These are phyloP conservation scores for Viridothelium virens DNA, from an alignment of 495 filamentous ascomycete genomes.

Conservation along the genomic window DNA sequence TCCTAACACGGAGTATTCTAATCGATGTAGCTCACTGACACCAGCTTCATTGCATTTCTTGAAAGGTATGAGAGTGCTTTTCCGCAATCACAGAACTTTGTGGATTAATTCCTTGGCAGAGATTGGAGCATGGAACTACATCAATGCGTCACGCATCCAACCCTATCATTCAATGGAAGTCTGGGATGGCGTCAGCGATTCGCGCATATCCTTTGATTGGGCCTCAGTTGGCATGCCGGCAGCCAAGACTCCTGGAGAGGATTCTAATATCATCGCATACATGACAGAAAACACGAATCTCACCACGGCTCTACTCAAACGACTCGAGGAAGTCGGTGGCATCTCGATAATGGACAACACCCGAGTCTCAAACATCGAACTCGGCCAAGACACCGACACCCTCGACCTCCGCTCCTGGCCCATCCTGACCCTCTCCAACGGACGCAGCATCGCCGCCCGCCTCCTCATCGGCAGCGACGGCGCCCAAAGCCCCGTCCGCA, in stretches of 20 bases:
- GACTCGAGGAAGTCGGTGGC: slow-evolving; percentile 59
- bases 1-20: slow-evolving; percentile 67
- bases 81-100: slow-evolving; percentile 36
- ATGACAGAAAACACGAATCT: slow-evolving; percentile 96
- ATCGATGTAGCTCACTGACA: slow-evolving; percentile 90
- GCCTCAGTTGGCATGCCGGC: slow-evolving; percentile 31
- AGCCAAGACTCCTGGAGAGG: slow-evolving; percentile 8
- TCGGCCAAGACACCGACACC: slow-evolving; percentile 50
- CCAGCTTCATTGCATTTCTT: slow-evolving; percentile 58
- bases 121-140: slow-evolving; percentile 81
- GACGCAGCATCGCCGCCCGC: slow-evolving; percentile 61
- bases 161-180: slow-evolving; percentile 89
- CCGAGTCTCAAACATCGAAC: slow-evolving; percentile 65
- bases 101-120: slow-evolving; percentile 24
- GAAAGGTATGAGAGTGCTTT: slow-evolving; percentile 22
- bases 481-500: slow-evolving; percentile 84
- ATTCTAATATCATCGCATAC: slow-evolving; percentile 62
- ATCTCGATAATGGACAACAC: slow-evolving; percentile 65
- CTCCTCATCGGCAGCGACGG: slow-evolving; percentile 91
- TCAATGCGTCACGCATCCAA: slow-evolving; percentile 64
- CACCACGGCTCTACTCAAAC: slow-evolving; percentile 61
- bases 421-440: slow-evolving; percentile 57
- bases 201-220: slow-evolving; percentile 83
- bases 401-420: slow-evolving; percentile 82
- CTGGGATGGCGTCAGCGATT: slow-evolving; percentile 88